Conservation (phyloP, 768 basidiomycete genomes). For the Mycena galopus region DNA sequence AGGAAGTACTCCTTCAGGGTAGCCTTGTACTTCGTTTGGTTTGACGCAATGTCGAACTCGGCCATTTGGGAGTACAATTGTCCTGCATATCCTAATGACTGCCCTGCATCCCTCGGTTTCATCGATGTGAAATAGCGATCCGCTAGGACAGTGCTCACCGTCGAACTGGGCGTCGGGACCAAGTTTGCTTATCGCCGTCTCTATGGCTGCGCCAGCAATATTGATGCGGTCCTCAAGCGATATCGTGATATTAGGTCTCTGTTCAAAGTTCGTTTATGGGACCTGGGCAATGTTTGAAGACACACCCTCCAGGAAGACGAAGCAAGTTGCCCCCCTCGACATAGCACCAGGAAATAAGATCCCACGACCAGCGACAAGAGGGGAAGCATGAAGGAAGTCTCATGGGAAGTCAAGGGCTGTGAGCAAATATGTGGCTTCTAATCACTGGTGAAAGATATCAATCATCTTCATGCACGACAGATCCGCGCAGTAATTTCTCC, state of each 20-base stretch:
- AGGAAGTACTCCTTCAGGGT: background rate
- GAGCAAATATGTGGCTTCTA: background rate
- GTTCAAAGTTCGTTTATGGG: background rate
- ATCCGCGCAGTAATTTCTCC: background rate
- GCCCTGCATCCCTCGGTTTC: background rate
- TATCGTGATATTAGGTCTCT: too few species aligned
- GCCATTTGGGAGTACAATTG: too few species aligned
- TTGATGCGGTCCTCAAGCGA: too few species aligned
- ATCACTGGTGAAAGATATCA: background rate
- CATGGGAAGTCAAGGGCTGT: background rate
- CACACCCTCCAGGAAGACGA: slow-evolving; percentile 2
- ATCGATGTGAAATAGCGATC: background rate
- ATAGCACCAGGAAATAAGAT: too few species aligned
- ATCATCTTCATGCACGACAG: background rate
- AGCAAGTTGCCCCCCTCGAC: background rate
- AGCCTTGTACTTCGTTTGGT: slow-evolving; percentile 1
- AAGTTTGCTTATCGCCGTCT: too few species aligned
- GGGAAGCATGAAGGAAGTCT: background rate
- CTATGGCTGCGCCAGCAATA: too few species aligned
- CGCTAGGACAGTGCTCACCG: background rate
- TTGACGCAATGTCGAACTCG: too few species aligned
- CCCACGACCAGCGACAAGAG: background rate
- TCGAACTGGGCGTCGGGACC: slow-evolving; percentile 1
- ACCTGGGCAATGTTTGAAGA: background rate
- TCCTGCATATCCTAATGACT: too few species aligned